These are phyloP conservation scores for Pseudomicrostroma phylloplanum DNA, from an alignment of 1,284 basidiomycete genomes.

Conservation along the genomic window DNA sequence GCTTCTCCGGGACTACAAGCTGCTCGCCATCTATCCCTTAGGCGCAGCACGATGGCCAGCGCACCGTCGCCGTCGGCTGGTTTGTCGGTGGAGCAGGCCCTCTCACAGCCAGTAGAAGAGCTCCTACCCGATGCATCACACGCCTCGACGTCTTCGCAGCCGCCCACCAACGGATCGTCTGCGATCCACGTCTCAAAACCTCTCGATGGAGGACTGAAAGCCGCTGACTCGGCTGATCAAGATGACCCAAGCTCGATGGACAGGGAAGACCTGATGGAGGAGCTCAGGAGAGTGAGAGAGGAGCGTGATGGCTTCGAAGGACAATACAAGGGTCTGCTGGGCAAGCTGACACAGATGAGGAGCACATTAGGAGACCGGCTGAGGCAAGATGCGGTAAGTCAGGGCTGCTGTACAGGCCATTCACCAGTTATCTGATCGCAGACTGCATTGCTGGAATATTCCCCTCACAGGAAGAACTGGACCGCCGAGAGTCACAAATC, in stretches of 20 bases:
- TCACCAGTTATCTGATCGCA: neutral
- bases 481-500: constrained; percentile 44
- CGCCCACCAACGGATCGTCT: neutral
- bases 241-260: neutral
- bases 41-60: no score
- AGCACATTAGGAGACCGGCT: constrained; percentile 88
- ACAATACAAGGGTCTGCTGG: constrained; percentile 78
- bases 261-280: constrained; percentile 10
- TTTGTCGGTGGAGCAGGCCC: constrained; percentile 13
- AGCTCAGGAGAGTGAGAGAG: constrained; percentile 50
- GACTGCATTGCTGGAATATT: neutral
- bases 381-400: constrained; percentile 86
- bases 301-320: constrained; percentile 78
- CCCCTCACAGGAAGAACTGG: constrained; percentile 37
- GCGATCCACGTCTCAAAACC: neutral
- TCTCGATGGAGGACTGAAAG: neutral
- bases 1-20: no score
- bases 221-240: neutral
- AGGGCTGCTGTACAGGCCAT: neutral
- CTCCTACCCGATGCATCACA: constrained; percentile 2
- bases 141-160: constrained; percentile 3
- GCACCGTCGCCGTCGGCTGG: neutral
- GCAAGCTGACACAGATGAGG: constrained; percentile 86
- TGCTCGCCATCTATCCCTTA: no score
- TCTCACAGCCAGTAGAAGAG: constrained; percentile 15